Evolutionary conservation across 371 early-diverging fungal species (phyloP).

Genomic region (Haplosporangium sp.): DNA sequence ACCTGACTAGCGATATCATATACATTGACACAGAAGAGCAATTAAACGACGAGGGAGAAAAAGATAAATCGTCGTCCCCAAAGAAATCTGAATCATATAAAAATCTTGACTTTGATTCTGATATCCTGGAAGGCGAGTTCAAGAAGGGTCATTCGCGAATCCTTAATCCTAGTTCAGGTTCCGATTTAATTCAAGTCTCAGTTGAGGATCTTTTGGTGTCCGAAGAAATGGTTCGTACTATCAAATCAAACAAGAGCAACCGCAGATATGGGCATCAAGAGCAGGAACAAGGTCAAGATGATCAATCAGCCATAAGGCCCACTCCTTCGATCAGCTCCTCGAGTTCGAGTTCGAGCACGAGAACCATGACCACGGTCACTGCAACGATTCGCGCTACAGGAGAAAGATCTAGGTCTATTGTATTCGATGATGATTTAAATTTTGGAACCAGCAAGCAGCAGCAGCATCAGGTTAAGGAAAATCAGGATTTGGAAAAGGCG

Average conservation of each 20-base stretch:
- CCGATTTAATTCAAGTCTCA: slow-evolving; percentile 49
- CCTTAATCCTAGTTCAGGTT: slow-evolving; percentile 36
- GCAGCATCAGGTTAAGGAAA: not conserved
- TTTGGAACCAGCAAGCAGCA: not conserved
- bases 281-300: not conserved
- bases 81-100: not conserved
- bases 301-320: not conserved
- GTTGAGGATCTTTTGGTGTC: slow-evolving; percentile 52
- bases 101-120: not conserved
- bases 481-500: not conserved
- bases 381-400: slow-evolving; percentile 33
- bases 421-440: slow-evolving; percentile 24
- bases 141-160: slow-evolving; percentile 21
- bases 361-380: slow-evolving; percentile 28
- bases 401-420: slow-evolving; percentile 16
- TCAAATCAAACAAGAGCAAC: slow-evolving; percentile 23
- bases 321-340: slow-evolving; percentile 1
- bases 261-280: slow-evolving; percentile 10
- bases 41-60: not conserved
- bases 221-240: slow-evolving; percentile 30
- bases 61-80: not conserved
- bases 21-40: slow-evolving; percentile 1
- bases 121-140: not conserved
- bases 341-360: not conserved
- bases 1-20: slow-evolving; percentile 17